phyloP scores from a whole-genome alignment of 2,329 filamentous ascomycete species.

The Talaromyces sp. region DNA sequence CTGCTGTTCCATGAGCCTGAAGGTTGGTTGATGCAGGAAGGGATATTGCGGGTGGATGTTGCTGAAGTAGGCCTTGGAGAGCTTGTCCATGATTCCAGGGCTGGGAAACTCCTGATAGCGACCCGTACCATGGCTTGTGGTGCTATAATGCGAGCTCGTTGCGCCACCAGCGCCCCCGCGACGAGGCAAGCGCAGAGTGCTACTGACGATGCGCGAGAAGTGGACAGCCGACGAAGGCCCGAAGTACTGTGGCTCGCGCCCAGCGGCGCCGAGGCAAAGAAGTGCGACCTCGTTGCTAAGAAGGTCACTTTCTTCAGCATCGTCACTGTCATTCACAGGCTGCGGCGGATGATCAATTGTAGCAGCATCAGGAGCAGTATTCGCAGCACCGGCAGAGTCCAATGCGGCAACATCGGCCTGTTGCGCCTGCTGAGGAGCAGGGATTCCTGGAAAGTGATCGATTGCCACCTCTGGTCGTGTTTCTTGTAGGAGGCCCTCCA shows the following conservation, averaged over 20 bases:
- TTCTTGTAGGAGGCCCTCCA: constrained; percentile 25
- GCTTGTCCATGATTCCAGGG: constrained; percentile 8
- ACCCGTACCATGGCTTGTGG: background rate
- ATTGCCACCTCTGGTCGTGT: constrained; percentile 17
- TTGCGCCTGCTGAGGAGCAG: background rate
- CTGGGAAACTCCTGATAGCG: constrained; percentile 13
- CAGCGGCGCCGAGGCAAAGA: constrained; percentile 19
- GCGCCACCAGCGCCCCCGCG: background rate
- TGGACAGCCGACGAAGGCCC: constrained; percentile 30
- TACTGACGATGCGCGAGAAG: constrained; percentile 15
- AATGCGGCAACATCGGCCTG: background rate
- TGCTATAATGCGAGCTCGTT: constrained; percentile 6
- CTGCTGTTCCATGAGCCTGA: constrained; percentile 24
- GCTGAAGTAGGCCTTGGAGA: constrained; percentile 31
- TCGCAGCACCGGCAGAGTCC: background rate
- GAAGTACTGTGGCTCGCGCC: constrained; percentile 33
- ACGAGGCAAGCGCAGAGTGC: constrained; percentile 17
- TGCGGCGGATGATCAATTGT: background rate
- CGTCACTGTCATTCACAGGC: constrained; percentile 1
- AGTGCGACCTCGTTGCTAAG: constrained; percentile 23
- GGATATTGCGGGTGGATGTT: constrained; percentile 36
- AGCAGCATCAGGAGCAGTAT: background rate
- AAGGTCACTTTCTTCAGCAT: constrained; percentile 1
- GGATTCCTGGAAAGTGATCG: constrained; percentile 1
- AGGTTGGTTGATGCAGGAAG: constrained; percentile 32